phyloP scores from a whole-genome alignment of 805 yeast genomes.

The Teunomyces aglyptinius region DNA sequence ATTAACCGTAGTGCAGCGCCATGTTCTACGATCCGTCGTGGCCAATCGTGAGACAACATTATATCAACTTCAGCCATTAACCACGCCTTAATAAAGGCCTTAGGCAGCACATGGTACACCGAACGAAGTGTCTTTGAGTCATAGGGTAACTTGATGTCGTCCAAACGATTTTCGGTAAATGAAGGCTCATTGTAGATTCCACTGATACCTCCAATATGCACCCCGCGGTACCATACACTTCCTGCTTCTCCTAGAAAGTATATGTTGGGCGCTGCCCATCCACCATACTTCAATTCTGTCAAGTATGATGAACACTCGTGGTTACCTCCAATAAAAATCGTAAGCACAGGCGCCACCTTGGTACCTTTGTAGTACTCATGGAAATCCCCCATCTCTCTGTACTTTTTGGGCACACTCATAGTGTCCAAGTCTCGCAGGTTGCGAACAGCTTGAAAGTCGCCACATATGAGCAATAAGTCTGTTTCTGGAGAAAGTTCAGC shows the following conservation, averaged over 20 bases:
- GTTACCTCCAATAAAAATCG: conserved; percentile 90
- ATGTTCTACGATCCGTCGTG: conserved; percentile 64
- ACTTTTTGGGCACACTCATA: conserved; percentile 79
- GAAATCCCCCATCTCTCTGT: conserved; percentile 75
- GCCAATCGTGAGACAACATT: conserved; percentile 92
- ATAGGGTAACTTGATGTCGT: conserved; percentile 50
- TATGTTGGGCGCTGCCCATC: conserved; percentile 89
- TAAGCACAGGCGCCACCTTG: conserved; percentile 66
- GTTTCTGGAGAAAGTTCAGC: conserved; percentile 13
- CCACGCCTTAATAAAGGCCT: conserved; percentile 57
- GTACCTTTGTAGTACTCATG: conserved; percentile 63
- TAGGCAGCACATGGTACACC: conserved; percentile 71
- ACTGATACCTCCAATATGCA: conserved; percentile 76
- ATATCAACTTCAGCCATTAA: conserved; percentile 48
- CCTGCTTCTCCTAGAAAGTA: conserved; percentile 82
- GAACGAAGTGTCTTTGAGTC: conserved; percentile 47
- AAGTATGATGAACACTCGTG: conserved; percentile 87
- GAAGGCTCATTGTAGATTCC: conserved; percentile 67
- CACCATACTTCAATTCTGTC: conserved; percentile 74
- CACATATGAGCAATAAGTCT: conserved; percentile 67
- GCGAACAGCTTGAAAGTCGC: conserved; percentile 87
- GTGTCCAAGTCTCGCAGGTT: conserved; percentile 60
- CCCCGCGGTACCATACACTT: conserved; percentile 69
- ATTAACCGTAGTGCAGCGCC: conserved; percentile 60
- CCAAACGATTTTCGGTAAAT: conserved; percentile 42